phyloP scores from a whole-genome alignment of 345 rosid species.

The Pistacia integerrima region DNA sequence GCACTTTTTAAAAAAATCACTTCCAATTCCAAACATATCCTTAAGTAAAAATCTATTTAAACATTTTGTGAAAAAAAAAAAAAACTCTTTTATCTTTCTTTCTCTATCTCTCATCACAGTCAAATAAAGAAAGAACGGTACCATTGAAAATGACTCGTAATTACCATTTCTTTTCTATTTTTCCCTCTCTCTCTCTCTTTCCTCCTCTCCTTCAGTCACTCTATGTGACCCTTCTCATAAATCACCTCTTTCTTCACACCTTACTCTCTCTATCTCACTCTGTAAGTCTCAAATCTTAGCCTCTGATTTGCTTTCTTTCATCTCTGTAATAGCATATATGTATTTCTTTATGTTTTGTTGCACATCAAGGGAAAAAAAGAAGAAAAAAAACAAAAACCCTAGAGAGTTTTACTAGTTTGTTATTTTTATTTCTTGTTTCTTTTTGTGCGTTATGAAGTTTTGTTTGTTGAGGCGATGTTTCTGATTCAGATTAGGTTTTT shows the following conservation, averaged over 20 bases:
- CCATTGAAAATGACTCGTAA: constrained; percentile 34
- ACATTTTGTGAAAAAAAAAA: background rate
- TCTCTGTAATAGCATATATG: background rate
- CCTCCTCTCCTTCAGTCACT: constrained; percentile 26
- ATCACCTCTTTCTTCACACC: constrained; percentile 26
- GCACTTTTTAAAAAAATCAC: too few species aligned
- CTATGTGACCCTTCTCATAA: background rate
- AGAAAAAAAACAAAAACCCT: background rate
- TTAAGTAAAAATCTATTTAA: too few species aligned
- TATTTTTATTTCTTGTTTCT: background rate
- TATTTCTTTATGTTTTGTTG: background rate
- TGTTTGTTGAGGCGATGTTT: background rate
- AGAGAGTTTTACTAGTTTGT: constrained; percentile 6
- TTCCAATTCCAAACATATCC: too few species aligned
- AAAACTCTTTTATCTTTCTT: background rate
- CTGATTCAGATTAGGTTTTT: background rate
- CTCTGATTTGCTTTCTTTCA: constrained; percentile 9
- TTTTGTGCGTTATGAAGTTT: background rate
- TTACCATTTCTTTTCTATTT: constrained; percentile 20
- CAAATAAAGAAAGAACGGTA: constrained; percentile 20
- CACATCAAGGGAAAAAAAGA: background rate
- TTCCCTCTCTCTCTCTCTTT: background rate
- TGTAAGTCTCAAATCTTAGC: constrained; percentile 48
- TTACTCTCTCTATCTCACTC: constrained; percentile 25
- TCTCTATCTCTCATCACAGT: background rate